Conservation (phyloP, 2,329 filamentous ascomycete species). For the Fusarium citri region DNA sequence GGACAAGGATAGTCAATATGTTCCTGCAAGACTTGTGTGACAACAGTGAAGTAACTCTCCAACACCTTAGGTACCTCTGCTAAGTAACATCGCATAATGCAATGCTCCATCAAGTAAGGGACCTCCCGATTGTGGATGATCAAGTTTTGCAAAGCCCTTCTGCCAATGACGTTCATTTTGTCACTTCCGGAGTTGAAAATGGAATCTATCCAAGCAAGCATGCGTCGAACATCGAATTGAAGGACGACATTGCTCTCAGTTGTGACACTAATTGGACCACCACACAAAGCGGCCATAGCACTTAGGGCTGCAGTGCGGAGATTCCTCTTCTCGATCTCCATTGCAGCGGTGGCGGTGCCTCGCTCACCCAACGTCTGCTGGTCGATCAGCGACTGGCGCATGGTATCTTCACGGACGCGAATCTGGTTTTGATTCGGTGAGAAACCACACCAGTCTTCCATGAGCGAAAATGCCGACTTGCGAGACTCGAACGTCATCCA, state of each 20-base stretch:
- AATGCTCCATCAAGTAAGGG: conserved; percentile 85
- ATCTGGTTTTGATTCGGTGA: conserved; percentile 90
- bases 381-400: conserved; percentile 86
- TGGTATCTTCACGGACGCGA: conserved; percentile 83
- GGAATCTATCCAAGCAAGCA: conserved; percentile 94
- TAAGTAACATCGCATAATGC: conserved; percentile 90
- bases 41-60: conserved; percentile 95
- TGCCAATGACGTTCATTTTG: conserved; percentile 89
- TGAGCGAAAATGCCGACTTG: conserved; percentile 93
- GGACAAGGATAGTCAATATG: conserved; percentile 83
- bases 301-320: conserved; percentile 90
- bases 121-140: conserved; percentile 92
- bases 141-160: conserved; percentile 87
- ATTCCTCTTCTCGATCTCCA: conserved; percentile 97
- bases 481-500: conserved; percentile 99
- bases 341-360: conserved; percentile 83
- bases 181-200: conserved; percentile 95
- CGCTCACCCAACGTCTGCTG: conserved; percentile 81
- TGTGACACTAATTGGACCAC: conserved; percentile 83
- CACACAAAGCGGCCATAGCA: conserved; percentile 94
- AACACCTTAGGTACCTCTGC: conserved; percentile 84
- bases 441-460: conserved; percentile 99
- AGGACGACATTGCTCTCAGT: conserved; percentile 89
- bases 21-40: conserved; percentile 86
- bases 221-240: conserved; percentile 90